Conservation (phyloP, 257 asterid genomes). For the Cynanchum wilfordii region DNA sequence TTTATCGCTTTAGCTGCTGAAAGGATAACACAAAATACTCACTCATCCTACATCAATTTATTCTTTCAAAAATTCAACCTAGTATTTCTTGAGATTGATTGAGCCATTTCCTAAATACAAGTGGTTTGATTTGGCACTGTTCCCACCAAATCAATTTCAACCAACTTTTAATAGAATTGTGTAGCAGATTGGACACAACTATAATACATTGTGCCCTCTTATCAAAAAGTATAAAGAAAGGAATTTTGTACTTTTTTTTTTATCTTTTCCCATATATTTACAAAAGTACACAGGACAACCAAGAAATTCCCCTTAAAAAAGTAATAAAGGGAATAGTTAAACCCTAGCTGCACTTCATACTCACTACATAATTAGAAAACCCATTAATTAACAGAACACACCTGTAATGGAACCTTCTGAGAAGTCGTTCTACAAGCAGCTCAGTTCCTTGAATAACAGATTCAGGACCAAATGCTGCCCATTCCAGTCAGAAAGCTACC, state of each 20-base stretch:
- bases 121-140: background rate
- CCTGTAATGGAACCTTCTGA: background rate
- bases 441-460: background rate
- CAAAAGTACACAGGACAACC: background rate
- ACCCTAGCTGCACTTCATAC: background rate
- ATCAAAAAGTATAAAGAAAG: background rate
- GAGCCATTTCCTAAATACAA: background rate
- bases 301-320: background rate
- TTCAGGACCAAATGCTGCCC: background rate
- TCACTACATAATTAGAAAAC: background rate
- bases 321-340: background rate
- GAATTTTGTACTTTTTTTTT: no score
- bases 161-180: background rate
- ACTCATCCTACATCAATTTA: background rate
- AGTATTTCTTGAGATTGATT: background rate
- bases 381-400: background rate
- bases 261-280: background rate
- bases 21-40: background rate
- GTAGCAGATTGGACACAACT: background rate
- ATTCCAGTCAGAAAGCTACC: background rate
- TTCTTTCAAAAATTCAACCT: background rate
- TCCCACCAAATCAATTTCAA: background rate
- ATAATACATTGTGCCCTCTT: background rate
- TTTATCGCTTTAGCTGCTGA: background rate
- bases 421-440: background rate